Evolutionary conservation across 2,329 filamentous ascomycete species (phyloP), one percentile per base, ranked within the genome.

Genomic region (Arthrobotrys megalospora): DNA sequence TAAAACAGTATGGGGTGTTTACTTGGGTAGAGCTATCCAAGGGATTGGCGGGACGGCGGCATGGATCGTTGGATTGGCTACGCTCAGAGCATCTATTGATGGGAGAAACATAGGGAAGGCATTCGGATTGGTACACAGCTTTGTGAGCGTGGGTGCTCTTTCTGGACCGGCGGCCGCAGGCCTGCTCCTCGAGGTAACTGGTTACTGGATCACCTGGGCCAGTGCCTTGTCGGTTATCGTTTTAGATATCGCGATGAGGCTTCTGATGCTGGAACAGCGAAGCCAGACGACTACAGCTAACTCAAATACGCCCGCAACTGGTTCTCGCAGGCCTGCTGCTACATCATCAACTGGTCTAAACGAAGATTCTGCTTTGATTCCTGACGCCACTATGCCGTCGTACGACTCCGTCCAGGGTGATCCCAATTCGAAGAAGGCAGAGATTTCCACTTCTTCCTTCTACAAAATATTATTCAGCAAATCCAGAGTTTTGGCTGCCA

Each of bases 11-110:
- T 79, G 75, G 69, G 66, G 72, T 6, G 80, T 83, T 38, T 80
- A 82, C 36, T 6, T 81, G 6, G 83, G 83, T 11, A 81, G 83
- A 3, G 63, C 83, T 52, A 16, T 84, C 10, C 83, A 84, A 60
- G 80, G 80, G 1, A 71, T 83, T 10, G 80, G 81, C 4, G 82
- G 83, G 6, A 80, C 82, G 2, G 82, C 78, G 5, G 79, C 81
- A n/a, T 84, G 83, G 83, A 82, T 83, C 6, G 80, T 84, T 32
- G 83, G 83, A 7, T 77, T 84, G 24, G 81, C 83, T 3, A 81
- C 82, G 0, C 55, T 83, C 10, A 80, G 81, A 19, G 83, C 84
- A 36, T 83, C 80, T 36, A 81, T 83, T 28, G 80, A 79, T 0
- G 68, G 70, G 11, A 80, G 82, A 6, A 70, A 83, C 24, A 80